Base-by-base conservation (phyloP, 805 yeast species). In the Yarrowia bubula region DNA sequence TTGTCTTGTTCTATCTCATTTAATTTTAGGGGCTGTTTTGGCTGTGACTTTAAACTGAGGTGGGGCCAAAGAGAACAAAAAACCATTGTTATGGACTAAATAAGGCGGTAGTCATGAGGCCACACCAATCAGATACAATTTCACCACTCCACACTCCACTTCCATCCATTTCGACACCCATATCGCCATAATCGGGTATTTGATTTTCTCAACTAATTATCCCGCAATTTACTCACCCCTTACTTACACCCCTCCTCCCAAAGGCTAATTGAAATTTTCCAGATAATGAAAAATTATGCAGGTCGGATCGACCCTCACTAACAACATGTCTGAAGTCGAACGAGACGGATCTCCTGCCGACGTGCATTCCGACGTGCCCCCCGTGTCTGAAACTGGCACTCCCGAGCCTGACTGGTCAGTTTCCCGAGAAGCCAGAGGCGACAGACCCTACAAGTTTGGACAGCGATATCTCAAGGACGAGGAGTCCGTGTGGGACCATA, bases 371-470 rank as follows among this genome's bases (percentile, higher is more conserved):
- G 47, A 38, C 7, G 17, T 18, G 4, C 28, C 50, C 32, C 13
- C 38, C 10, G 53, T 28, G 8, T 55, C 61, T 10, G 42, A 43
- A 15, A 13, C 39, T 9, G 43, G 28, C 11, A 58, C 64, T 8
- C 64, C 64, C 18, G 64, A 58, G 42, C 64, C 64, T 10, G 64
- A 58, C 43, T 58, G 64, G 64, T 43, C 51, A 3, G 64, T 58
- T 11, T 17, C 35, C 22, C 33, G 64, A 32, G 51, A 58, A n/a
- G 50, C 39, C n/a, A 42, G 64, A 17, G 64, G 64, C 18, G 98
- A 92, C 70, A 80, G 84, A 39, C 99, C 99, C 6, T 93, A 91
- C 75, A 87, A 86, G 18, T 95, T 95, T 77, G 99, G 99, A 10
- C 96, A 91, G 74, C 80, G 99, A 65, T 84, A 77, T 68, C 78